A percentile compares a stretch with the other conserved stretches of the same genome.
These are phyloP conservation scores for Aspergillus saccharolyticus DNA, from an alignment of 495 filamentous ascomycete genomes.

Conservation along the genomic window DNA sequence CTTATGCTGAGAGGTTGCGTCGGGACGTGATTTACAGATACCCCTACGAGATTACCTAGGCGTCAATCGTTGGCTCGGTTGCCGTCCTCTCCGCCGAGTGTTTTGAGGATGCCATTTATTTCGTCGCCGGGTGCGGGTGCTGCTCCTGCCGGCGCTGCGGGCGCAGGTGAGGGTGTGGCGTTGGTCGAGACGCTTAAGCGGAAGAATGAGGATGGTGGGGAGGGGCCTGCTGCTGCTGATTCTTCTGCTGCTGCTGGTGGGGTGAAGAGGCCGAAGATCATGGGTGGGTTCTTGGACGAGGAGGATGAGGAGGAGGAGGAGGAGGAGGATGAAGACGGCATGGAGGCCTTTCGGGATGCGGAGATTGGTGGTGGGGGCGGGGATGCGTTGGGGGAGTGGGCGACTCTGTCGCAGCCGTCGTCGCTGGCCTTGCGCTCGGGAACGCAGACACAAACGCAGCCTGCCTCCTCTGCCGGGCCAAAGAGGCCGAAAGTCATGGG, in stretches of 20 bases:
- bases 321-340: constrained; percentile 29
- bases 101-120: constrained; percentile 52
- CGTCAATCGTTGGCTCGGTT: constrained; percentile 18
- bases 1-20: too few relatives aligned
- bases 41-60: constrained; percentile 11
- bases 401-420: background rate
- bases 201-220: constrained; percentile 44
- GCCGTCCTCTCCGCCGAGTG: constrained; percentile 30
- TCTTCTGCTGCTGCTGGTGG: constrained; percentile 21
- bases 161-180: background rate
- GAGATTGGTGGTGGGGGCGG: background rate
- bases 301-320: constrained; percentile 29
- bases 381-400: constrained; percentile 18
- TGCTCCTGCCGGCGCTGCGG: background rate
- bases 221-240: too few relatives aligned
- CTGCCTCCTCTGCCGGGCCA: constrained; percentile 18
- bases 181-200: constrained; percentile 38
- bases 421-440: constrained; percentile 35
- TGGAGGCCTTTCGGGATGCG: constrained; percentile 26
- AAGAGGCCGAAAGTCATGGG: constrained; percentile 32
- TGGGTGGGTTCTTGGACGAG: constrained; percentile 46
- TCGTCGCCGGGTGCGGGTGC: constrained; percentile 60
- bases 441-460: constrained; percentile 6
- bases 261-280: constrained; percentile 37
- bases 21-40: too few relatives aligned